Base-by-base conservation (phyloP, 1,284 basidiomycete species). In the Moesziomyces aphidis region DNA sequence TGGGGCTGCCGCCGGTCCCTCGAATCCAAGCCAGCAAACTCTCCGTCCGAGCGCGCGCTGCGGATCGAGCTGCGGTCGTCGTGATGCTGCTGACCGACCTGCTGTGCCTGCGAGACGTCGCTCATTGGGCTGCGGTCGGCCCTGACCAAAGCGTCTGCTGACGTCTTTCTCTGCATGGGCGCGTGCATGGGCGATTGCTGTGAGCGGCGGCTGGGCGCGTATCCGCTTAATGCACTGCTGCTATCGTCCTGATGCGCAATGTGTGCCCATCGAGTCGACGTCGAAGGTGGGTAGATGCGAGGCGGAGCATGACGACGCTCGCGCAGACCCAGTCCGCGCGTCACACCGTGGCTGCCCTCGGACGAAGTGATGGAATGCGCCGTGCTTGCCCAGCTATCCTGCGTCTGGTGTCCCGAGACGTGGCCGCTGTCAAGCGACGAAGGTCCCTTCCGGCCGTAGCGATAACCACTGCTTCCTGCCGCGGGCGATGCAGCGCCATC, bases 251-350 rank as follows among this genome's bases (percentile, higher is more conserved):
- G 60, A 13, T 59, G 61, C 13, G 52, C 47, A 3, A 64, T 68
- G 45, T 68, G 57, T 11, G 65, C 64, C 70, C 70, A 73, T 6
- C 70, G 50, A 2, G 63, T 64, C 24, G 69, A 64, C 19, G 58
- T 61, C 13, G 77, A 78, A 15, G 77, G 77, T 7, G 75, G 77
- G 53, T 78, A 74, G 47, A 78, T 78, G 26, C 77, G 65, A 4
- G 75, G 75, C n/a, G 77, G 71, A n/a, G 62, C 61, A 9, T 78
- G 76, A 8, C 77, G 59, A 39, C 77, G 61, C 26, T 78, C 77
- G 42, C 77, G 63, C 24, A 78, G 50, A 2, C 72, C 74, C 5
- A 71, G 46, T 15, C 62, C 57, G 47, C 59, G 61, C 8, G 36
- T 21, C 23, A n/a, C 50, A 39, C 28, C 48, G 15, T 67, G 60